Evolutionary conservation across 345 rosid genomes (phyloP).

Genomic region (Linum trigynum): DNA sequence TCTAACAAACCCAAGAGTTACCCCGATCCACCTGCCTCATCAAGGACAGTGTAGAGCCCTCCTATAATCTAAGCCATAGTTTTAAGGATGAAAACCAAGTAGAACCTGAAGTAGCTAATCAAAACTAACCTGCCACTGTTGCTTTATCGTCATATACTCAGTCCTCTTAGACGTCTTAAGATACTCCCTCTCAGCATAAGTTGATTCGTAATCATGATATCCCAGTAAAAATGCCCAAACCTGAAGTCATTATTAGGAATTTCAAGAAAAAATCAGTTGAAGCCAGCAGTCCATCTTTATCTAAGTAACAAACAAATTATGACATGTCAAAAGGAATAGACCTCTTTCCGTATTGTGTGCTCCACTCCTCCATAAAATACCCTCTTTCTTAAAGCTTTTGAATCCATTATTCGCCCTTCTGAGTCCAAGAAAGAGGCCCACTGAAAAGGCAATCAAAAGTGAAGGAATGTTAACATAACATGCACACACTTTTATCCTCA

Average conservation of each 20-base stretch:
- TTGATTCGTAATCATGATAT: slow-evolving; percentile 66
- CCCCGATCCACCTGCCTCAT: too few relatives aligned
- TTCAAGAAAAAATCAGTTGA: slow-evolving; percentile 11
- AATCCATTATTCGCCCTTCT: slow-evolving; percentile 70
- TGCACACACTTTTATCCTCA: neutral
- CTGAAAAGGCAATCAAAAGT: slow-evolving; percentile 28
- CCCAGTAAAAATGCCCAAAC: slow-evolving; percentile 88
- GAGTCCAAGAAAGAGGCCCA: slow-evolving; percentile 77
- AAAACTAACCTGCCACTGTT: slow-evolving; percentile 76
- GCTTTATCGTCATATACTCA: slow-evolving; percentile 73
- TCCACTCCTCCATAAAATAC: slow-evolving; percentile 92
- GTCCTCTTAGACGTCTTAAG: slow-evolving; percentile 43
- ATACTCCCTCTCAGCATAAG: slow-evolving; percentile 80
- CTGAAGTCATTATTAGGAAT: slow-evolving; percentile 30
- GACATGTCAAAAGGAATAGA: slow-evolving; percentile 22
- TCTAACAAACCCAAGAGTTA: too few relatives aligned
- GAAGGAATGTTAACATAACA: neutral
- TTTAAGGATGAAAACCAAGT: neutral
- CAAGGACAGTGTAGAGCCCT: too few relatives aligned
- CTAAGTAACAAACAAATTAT: neutral
- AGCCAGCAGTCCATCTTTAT: neutral
- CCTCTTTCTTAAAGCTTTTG: slow-evolving; percentile 65
- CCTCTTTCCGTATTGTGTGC: slow-evolving; percentile 69
- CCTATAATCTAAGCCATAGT: too few relatives aligned
- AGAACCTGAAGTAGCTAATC: neutral